Evolutionary conservation across 2,329 filamentous ascomycete species (phyloP).

Genomic region (Blumeria hordei): DNA sequence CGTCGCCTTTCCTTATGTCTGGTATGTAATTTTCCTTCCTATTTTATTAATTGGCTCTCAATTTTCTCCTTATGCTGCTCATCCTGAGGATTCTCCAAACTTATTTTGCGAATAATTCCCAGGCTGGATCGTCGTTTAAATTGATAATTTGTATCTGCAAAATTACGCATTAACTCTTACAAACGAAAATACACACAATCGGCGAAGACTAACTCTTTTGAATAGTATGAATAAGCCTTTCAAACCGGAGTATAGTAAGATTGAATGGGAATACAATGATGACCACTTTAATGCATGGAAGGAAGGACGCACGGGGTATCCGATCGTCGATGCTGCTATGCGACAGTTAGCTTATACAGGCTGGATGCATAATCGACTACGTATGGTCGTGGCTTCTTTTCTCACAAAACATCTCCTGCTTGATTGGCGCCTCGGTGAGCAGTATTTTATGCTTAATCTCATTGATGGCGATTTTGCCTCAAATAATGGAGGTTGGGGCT

Average conservation of each 20-base stretch:
- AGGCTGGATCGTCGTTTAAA: no score
- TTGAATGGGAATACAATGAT: conserved; percentile 56
- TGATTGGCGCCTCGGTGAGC: conserved; percentile 65
- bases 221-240: conserved; percentile 46
- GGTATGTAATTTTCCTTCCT: conserved; percentile 20
- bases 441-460: conserved; percentile 54
- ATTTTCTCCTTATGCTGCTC: background rate
- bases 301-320: conserved; percentile 50
- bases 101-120: no score
- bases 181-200: no score
- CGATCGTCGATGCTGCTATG: conserved; percentile 73
- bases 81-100: no score
- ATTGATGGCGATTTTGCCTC: conserved; percentile 16
- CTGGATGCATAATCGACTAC: conserved; percentile 68
- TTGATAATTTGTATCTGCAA: no score
- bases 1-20: conserved; percentile 64
- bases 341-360: conserved; percentile 42
- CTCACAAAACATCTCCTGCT: conserved; percentile 57
- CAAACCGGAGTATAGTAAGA: conserved; percentile 65
- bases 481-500: conserved; percentile 16
- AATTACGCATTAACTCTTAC: no score
- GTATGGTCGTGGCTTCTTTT: conserved; percentile 68
- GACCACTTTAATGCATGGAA: conserved; percentile 51
- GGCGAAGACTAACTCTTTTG: background rate
- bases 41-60: background rate